Evolutionary conservation across 2,329 filamentous ascomycete genomes (phyloP).

Genomic region (Aspergillus thermomutatus): DNA sequence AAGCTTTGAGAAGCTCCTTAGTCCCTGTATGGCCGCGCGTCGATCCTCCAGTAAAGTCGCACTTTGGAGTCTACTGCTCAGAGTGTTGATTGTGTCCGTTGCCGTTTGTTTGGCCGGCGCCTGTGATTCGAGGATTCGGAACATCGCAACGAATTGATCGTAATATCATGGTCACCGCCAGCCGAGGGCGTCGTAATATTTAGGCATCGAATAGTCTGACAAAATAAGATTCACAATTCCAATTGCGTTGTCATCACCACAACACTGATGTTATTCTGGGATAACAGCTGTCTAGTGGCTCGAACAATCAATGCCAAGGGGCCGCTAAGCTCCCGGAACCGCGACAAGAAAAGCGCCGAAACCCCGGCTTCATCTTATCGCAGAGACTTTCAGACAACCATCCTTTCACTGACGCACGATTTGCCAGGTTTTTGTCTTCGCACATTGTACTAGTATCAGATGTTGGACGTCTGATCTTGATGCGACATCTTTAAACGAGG

Average conservation of each 20-base stretch:
- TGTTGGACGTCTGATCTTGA: neutral
- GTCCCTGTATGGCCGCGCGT: conserved; percentile 83
- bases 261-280: neutral
- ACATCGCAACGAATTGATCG: conserved; percentile 40
- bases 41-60: conserved; percentile 93
- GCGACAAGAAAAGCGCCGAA: conserved; percentile 23
- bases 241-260: conserved; percentile 17
- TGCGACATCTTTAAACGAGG: neutral
- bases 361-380: conserved; percentile 14
- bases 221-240: conserved; percentile 14
- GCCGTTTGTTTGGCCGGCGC: conserved; percentile 95
- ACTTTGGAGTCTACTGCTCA: conserved; percentile 82
- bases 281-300: neutral
- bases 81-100: conserved; percentile 85
- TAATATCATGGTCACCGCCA: conserved; percentile 41
- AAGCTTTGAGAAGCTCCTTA: conserved; percentile 93
- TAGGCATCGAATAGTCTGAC: conserved; percentile 27
- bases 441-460: neutral
- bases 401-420: neutral
- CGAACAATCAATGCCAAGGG: conserved; percentile 14
- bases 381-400: conserved; percentile 16
- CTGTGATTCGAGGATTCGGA: conserved; percentile 61
- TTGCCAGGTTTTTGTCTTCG: neutral
- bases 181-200: conserved; percentile 23
- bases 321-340: conserved; percentile 20